Evolutionary conservation across 257 asterid genomes (phyloP).

Genomic region (Nicotiana attenuata): DNA sequence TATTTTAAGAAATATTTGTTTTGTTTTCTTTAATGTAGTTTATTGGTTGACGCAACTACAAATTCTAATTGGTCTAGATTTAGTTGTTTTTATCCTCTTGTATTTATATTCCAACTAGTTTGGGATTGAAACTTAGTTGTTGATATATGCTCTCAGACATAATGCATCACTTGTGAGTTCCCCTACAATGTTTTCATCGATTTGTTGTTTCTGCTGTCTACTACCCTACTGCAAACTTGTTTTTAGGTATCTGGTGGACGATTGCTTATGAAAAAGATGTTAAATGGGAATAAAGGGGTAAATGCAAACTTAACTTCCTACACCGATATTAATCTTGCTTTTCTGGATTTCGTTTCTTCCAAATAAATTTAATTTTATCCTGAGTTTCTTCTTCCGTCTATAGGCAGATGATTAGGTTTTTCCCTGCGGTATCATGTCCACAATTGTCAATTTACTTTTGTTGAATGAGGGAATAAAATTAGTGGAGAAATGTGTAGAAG

Average conservation of each 20-base stretch:
- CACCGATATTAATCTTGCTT: background rate
- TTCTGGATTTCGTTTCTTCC: background rate
- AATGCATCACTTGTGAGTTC: background rate
- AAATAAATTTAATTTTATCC: background rate
- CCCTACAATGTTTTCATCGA: background rate
- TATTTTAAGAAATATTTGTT: background rate
- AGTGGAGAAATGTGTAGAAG: background rate
- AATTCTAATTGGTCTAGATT: background rate
- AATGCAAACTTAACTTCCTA: background rate
- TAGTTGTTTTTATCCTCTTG: background rate
- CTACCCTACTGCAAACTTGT: background rate
- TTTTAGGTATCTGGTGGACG: background rate
- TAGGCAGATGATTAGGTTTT: background rate
- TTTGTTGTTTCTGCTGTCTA: background rate
- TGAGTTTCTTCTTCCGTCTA: background rate
- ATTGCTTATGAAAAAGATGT: background rate
- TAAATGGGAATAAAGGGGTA: background rate
- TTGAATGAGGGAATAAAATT: background rate
- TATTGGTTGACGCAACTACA: background rate
- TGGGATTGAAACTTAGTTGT: background rate
- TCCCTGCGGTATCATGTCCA: background rate
- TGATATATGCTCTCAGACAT: background rate
- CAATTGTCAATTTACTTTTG: background rate
- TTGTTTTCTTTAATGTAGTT: background rate
- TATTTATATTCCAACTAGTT: background rate